Evolutionary conservation across 192 early-diverging fungal genomes (phyloP).

Genomic region (Coemansia sp.): DNA sequence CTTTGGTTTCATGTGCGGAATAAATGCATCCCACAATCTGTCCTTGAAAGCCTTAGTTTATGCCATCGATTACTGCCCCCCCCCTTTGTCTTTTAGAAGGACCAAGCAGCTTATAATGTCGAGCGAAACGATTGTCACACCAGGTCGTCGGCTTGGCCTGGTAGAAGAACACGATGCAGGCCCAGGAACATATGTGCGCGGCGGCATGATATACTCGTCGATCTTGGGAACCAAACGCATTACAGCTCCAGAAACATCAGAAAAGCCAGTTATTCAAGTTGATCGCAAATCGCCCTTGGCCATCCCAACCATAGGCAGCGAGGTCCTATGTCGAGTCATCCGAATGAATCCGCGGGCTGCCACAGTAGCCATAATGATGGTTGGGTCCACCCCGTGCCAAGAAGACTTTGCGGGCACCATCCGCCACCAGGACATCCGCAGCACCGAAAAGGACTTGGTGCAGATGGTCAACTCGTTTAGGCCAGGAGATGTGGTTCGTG

Average conservation of each 20-base stretch:
- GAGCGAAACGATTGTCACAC: slow-evolving; percentile 52
- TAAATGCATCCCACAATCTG: no score
- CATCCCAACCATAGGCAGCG: slow-evolving; percentile 72
- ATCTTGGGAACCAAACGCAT: slow-evolving; percentile 42
- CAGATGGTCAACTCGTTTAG: slow-evolving; percentile 87
- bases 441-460: slow-evolving; percentile 92
- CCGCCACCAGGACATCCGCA: slow-evolving; percentile 88
- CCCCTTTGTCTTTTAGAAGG: no score
- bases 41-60: no score
- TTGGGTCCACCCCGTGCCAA: slow-evolving; percentile 69
- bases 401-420: slow-evolving; percentile 92
- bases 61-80: no score
- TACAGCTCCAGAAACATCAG: slow-evolving; percentile 1
- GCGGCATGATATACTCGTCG: slow-evolving; percentile 67
- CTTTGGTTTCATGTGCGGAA: background rate
- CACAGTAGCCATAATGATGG: slow-evolving; percentile 87
- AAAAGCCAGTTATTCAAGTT: slow-evolving; percentile 54
- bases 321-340: slow-evolving; percentile 81
- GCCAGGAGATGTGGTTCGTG: slow-evolving; percentile 90
- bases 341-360: slow-evolving; percentile 89
- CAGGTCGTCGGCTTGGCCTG: slow-evolving; percentile 75
- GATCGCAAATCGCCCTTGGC: slow-evolving; percentile 63
- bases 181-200: slow-evolving; percentile 67
- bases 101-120: background rate
- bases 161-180: slow-evolving; percentile 66